Base-by-base conservation (phyloP, 306 rosid genomes). In the Vicia faba region DNA sequence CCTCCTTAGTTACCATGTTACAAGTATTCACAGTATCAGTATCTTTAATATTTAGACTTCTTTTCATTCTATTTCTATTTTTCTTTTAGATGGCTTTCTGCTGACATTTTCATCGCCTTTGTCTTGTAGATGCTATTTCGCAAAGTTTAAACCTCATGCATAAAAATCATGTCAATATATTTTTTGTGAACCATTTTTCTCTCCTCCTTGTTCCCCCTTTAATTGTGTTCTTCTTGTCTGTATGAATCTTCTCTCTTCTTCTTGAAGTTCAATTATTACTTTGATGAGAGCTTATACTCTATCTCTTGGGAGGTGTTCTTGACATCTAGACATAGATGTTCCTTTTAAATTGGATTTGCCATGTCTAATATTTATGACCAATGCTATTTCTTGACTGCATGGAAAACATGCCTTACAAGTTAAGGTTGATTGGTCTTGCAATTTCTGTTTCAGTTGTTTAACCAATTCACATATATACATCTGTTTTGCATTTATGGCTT, bases 381-480 rank as follows among this genome's bases (percentile, higher is more conserved):
- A 43, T 58, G 25, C 43, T 49, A 5, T 64, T 77, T 65, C 69
- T 40, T 73, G 48, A 72, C 38, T 73, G n/a, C 48, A 18, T 26
- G 50, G 40, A 44, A 19, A 9, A 4, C 29, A 5, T 9, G 14
- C 13, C 31, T 20, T 19, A 19, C 13, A 50, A 9, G 23, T 50
- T 19, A 50, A 50, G n/a, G 14, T 19, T 2, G 57, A 61, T 44
- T 35, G 54, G 58, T 74, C 69, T 59, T 50, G 48, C 61, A 23
- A 71, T 57, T 46, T 73, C 39, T 41, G 63, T 67, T 53, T 50
- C 61, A 15, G 11, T 35, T 72, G 59, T 57, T 66, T 72, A 15
- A 36, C 41, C 48, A 13, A 20, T 49, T 58, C 33, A 60, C 61
- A 11, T 41, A 20, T 25, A 18, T 69, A 25, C 18, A 36, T 40